Conservation (phyloP, 768 basidiomycete species). For the Boletus bicolor region DNA sequence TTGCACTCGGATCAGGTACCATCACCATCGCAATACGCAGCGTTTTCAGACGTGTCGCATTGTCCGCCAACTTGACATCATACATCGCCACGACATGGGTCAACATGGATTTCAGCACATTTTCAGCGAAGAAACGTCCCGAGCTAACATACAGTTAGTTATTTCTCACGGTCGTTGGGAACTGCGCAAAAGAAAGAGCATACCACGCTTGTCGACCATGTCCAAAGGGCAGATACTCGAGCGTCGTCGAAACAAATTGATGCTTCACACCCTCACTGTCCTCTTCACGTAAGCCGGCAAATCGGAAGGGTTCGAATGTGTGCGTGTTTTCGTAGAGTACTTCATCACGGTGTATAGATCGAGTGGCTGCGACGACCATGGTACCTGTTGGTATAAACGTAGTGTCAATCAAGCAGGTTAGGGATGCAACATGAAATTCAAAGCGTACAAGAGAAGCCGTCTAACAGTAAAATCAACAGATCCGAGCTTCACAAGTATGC, state of each 20-base stretch:
- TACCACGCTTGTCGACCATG: no score
- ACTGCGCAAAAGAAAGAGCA: no score
- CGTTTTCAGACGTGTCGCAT: neutral
- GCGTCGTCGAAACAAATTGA: no score
- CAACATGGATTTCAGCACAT: constrained; percentile 11
- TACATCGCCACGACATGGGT: constrained; percentile 13
- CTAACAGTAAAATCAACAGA: neutral
- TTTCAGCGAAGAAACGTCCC: constrained; percentile 16
- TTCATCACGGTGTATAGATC: constrained; percentile 20
- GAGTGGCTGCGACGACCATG: constrained; percentile 18
- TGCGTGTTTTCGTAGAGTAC: constrained; percentile 26
- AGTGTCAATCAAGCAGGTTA: neutral
- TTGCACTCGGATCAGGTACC: neutral
- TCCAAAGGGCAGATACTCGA: neutral
- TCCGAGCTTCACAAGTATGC: neutral
- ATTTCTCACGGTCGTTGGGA: no score
- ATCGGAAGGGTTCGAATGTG: constrained; percentile 12
- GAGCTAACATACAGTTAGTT: neutral
- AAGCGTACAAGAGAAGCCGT: neutral
- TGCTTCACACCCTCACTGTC: no score
- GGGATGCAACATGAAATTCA: no score
- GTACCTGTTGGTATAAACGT: constrained; percentile 36
- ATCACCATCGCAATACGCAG: neutral
- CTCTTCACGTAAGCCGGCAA: neutral
- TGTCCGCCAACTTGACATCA: constrained; percentile 2